Conservation (phyloP, 2,329 filamentous ascomycete species). For the Colletotrichum agaves region DNA sequence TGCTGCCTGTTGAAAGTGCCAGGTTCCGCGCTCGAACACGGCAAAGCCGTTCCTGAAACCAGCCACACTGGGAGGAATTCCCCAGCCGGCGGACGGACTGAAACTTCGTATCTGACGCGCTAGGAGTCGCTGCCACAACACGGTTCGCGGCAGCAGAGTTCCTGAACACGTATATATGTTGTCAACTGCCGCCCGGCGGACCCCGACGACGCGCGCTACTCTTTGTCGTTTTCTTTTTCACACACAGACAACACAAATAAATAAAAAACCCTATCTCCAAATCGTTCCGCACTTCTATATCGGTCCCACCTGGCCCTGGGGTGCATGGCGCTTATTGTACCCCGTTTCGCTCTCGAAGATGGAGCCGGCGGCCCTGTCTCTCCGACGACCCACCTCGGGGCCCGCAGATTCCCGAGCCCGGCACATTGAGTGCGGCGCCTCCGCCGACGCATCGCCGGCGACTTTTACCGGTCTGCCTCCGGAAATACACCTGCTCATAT, state of each 20-base stretch:
- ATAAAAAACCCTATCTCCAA: accelerated
- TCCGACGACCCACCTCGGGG: constrained; percentile 19
- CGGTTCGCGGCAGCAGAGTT: constrained; percentile 29
- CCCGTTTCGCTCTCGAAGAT: background rate
- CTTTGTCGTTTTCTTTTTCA: background rate
- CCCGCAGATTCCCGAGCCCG: constrained; percentile 4
- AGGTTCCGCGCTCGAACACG: constrained; percentile 3
- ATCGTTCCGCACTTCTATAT: background rate
- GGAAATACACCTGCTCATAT: constrained; percentile 74
- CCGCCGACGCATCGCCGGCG: background rate
- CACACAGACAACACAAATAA: background rate
- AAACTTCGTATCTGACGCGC: constrained; percentile 32
- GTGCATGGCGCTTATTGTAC: background rate
- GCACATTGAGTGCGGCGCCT: background rate
- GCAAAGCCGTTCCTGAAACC: constrained; percentile 35
- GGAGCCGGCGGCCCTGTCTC: constrained; percentile 8
- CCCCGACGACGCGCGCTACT: accelerated
- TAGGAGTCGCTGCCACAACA: constrained; percentile 11
- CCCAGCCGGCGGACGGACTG: constrained; percentile 8
- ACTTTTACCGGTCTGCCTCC: constrained; percentile 66
- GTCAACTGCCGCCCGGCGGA: background rate
- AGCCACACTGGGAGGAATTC: constrained; percentile 18
- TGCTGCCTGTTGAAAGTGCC: constrained; percentile 17
- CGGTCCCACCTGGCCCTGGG: too few relatives aligned
- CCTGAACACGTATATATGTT: constrained; percentile 6